Conservation (phyloP, 306 rosid species). For the Dryas drummondii region DNA sequence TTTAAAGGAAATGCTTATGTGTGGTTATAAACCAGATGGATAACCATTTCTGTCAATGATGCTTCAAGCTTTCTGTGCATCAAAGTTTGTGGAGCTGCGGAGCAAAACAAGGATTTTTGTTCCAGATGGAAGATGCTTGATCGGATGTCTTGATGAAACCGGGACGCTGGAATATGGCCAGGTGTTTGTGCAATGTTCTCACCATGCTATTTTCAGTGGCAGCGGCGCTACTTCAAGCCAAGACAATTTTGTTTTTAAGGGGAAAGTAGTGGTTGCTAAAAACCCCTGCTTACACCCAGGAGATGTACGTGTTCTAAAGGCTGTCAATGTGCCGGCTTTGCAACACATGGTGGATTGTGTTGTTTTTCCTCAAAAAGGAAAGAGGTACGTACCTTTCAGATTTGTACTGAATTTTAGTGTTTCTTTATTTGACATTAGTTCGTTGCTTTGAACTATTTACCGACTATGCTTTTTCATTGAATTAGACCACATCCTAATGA, state of each 20-base stretch:
- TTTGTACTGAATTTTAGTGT: background rate
- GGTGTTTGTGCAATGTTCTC: constrained; percentile 25
- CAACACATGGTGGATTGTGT: constrained; percentile 42
- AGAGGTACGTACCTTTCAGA: constrained; percentile 13
- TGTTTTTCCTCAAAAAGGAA: background rate
- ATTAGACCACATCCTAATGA: constrained; percentile 41
- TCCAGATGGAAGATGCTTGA: too few species aligned
- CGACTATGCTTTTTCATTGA: background rate
- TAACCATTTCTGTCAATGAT: too few species aligned
- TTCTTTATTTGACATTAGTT: background rate
- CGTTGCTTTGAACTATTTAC: background rate
- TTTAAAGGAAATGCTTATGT: too few species aligned
- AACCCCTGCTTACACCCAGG: constrained; percentile 40
- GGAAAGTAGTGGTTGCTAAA: constrained; percentile 10
- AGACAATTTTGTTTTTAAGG: constrained; percentile 11
- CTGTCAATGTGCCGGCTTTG: constrained; percentile 31
- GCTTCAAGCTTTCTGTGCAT: too few species aligned
- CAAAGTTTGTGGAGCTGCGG: too few species aligned
- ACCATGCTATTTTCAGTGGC: background rate
- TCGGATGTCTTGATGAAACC: constrained; percentile 41
- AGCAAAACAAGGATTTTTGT: too few species aligned
- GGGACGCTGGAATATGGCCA: constrained; percentile 33
- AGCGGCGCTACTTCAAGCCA: background rate
- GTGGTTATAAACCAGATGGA: too few species aligned
- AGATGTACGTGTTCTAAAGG: constrained; percentile 32